A percentile compares a stretch with the other conserved stretches of the same genome.
phyloP scores from a whole-genome alignment of 2,329 filamentous ascomycete species.

The Aspergillus transmontanensis region DNA sequence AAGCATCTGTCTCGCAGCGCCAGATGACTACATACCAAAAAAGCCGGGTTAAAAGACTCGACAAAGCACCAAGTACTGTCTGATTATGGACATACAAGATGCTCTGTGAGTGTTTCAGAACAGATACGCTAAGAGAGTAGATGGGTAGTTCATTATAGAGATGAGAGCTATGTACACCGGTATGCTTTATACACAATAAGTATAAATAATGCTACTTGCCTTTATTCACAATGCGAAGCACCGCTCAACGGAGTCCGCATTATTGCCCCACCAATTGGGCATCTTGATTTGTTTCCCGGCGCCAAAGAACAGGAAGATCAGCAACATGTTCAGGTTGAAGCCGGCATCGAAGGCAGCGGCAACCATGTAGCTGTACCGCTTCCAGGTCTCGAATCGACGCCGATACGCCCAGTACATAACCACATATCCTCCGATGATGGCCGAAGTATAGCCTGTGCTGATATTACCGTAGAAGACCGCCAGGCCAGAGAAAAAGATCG shows the following conservation, averaged over 20 bases:
- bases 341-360: conserved; percentile 65
- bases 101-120: not conserved
- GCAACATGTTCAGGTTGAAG: conserved; percentile 63
- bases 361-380: conserved; percentile 63
- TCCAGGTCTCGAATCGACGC: conserved; percentile 60
- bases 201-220: too few relatives aligned
- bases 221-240: conserved; percentile 55
- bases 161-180: not conserved
- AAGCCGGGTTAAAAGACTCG: not conserved
- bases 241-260: conserved; percentile 56
- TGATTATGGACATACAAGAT: not conserved
- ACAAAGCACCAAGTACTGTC: not conserved
- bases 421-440: conserved; percentile 62
- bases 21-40: not conserved
- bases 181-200: not conserved
- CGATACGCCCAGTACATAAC: conserved; percentile 63
- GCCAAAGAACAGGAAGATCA: conserved; percentile 64
- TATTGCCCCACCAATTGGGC: conserved; percentile 68
- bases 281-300: conserved; percentile 59
- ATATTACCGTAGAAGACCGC: conserved; percentile 64
- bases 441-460: conserved; percentile 60
- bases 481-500: conserved; percentile 62
- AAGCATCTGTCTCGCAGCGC: too few relatives aligned
- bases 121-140: not conserved
- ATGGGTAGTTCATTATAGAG: not conserved